Evolutionary conservation across 805 yeast genomes (phyloP), one percentile per base, ranked within the genome.

Genomic region (Starmerella vaccinii): DNA sequence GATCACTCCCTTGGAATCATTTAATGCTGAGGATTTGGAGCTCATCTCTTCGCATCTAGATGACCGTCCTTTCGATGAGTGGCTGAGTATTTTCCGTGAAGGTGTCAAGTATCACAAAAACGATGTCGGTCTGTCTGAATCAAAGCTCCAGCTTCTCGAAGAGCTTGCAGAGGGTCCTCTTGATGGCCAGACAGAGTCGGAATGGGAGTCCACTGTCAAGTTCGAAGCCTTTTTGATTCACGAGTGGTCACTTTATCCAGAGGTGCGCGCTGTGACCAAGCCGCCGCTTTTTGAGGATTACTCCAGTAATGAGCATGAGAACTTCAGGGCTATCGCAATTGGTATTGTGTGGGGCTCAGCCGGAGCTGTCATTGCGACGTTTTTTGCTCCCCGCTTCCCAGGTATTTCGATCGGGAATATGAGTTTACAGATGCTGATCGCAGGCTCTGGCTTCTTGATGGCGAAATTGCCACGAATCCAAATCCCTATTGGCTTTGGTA

Each of bases 351-450:
- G 78, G 77, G 72, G 76, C 3, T 60, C 75, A 16, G 65, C 76
- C 44, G 82, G 82, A 26, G 70, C 77, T 47, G 78, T 72, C 50
- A 69, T 80, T 62, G 78, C 77, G 62, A 70, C 76, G 47, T 76
- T 80, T 61, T 81, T 81, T 61, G 70, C 76, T 15, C 65, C 76
- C 55, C 76, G 81, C 58, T 65, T 71, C 50, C 85, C 86, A 5
- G 59, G 75, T 3, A 70, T 81, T 46, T 58, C 70, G 46, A 70
- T 80, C 23, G 81, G 81, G 57, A 65, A 76, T 26, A 68, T 70
- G 39, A 81, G 78, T 49, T 69, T 80, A 32, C 81, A 81, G 57
- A 70, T 82, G 50, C 64, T 82, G 55, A 72, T 82, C 3, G 78
- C 72, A 63, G 83, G 84, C 2, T 54, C 76, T 32, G 89, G 88